A percentile compares a stretch with the other conserved stretches of the same genome.
These are phyloP conservation scores for Epichloe gansuensis DNA, from an alignment of 2,329 filamentous ascomycete species.

Conservation along the genomic window DNA sequence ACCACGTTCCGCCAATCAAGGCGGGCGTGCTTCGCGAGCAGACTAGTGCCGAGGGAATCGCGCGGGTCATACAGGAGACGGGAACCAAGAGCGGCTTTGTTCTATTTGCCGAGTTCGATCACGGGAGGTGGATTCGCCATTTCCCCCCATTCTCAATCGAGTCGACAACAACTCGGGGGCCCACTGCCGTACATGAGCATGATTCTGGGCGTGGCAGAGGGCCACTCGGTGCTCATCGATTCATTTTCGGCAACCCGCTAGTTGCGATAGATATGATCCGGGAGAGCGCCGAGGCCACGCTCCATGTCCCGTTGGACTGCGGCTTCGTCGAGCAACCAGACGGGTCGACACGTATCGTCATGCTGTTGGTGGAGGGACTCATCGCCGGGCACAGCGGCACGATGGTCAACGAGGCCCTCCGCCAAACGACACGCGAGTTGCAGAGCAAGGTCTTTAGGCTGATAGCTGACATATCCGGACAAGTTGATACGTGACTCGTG, in stretches of 20 bases:
- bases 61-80: background rate
- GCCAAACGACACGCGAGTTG: background rate
- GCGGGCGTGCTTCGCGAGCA: background rate
- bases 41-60: background rate
- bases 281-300: background rate
- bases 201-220: background rate
- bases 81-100: conserved; percentile 1
- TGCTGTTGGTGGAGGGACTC: background rate
- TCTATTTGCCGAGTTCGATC: conserved; percentile 3
- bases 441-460: background rate
- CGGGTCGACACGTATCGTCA: background rate
- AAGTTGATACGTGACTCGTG: background rate
- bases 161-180: background rate
- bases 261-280: background rate
- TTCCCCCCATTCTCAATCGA: background rate
- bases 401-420: background rate
- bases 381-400: background rate
- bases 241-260: conserved; percentile 2
- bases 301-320: conserved; percentile 2
- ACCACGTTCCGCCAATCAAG: background rate
- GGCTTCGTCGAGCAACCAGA: background rate
- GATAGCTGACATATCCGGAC: background rate
- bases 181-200: background rate
- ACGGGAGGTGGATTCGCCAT: conserved; percentile 2
- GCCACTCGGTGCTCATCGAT: background rate